Percentiles rank a stretch among this genome's conserved stretches.
Conservation (phyloP, 192 early-diverging fungal species). For the Mortierella alpina region DNA sequence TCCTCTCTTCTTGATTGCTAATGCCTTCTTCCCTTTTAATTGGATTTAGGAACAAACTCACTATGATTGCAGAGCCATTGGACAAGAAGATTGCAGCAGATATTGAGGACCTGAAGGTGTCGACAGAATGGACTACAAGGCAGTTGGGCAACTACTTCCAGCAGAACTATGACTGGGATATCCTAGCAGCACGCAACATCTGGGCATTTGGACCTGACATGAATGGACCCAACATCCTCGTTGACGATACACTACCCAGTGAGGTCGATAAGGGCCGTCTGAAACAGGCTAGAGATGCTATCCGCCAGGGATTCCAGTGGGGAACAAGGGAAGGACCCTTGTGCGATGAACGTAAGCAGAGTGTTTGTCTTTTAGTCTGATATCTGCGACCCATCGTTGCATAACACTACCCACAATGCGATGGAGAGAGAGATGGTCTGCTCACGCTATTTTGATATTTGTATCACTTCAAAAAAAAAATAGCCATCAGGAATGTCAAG, state of each 20-base stretch:
- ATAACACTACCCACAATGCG: background rate
- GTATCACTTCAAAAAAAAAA: background rate
- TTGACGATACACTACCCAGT: conserved; percentile 95
- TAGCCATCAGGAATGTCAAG: conserved; percentile 94
- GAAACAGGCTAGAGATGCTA: conserved; percentile 80
- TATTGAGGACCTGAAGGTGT: conserved; percentile 84
- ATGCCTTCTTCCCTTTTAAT: background rate
- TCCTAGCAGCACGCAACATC: conserved; percentile 90
- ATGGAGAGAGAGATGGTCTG: background rate
- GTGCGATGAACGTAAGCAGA: conserved; percentile 89
- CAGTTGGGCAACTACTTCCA: conserved; percentile 86
- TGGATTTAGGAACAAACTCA: conserved; percentile 85
- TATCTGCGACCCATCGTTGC: background rate
- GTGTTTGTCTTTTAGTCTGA: background rate
- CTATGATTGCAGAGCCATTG: conserved; percentile 94
- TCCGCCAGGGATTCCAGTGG: conserved; percentile 99
- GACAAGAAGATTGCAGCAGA: conserved; percentile 93
- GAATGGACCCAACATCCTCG: conserved; percentile 90
- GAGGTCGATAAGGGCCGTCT: conserved; percentile 92
- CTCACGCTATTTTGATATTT: background rate
- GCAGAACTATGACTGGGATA: conserved; percentile 93
- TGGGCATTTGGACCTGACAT: conserved; percentile 99
- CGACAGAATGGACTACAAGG: conserved; percentile 76
- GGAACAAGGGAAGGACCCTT: conserved; percentile 95
- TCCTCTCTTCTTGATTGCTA: background rate